Conservation (phyloP, 2,329 filamentous ascomycete genomes). For the Cladorrhinum sp. region DNA sequence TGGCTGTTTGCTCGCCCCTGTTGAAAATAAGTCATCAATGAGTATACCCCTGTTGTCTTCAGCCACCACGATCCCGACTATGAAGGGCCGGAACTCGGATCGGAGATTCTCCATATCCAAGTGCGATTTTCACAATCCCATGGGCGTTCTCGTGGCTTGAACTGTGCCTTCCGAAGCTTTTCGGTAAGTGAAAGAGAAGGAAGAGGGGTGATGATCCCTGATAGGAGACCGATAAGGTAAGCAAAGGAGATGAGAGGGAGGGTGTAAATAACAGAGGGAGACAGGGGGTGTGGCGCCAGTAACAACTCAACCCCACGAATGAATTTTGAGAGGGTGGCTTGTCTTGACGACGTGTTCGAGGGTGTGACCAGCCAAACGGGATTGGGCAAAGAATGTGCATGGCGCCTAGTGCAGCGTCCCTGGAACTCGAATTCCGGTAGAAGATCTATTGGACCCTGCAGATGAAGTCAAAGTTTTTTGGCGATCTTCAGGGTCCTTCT, state of each 20-base stretch:
- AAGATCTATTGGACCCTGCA: slow-evolving; percentile 1
- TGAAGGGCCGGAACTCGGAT: too few species aligned
- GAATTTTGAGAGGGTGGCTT: not conserved
- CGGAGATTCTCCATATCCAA: too few species aligned
- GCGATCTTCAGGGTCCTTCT: slow-evolving; percentile 3
- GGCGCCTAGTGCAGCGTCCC: not conserved
- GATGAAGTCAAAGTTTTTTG: not conserved
- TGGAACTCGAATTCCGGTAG: too few species aligned
- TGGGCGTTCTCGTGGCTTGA: too few species aligned
- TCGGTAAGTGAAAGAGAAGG: not conserved
- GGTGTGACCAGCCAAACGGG: not conserved
- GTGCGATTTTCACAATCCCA: too few species aligned
- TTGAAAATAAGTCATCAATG: not conserved
- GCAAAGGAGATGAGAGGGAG: not conserved
- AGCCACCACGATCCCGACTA: too few species aligned
- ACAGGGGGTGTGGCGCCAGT: not conserved
- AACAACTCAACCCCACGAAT: not conserved
- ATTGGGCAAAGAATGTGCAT: not conserved
- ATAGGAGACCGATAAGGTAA: not conserved
- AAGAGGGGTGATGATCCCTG: not conserved
- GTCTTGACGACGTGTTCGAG: not conserved
- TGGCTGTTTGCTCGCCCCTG: slow-evolving; percentile 55
- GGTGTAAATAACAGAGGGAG: not conserved
- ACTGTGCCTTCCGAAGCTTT: not conserved
- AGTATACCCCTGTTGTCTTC: not conserved